Conservation (phyloP, 176 grass and related monocot genomes). For the Olyra latifolia region DNA sequence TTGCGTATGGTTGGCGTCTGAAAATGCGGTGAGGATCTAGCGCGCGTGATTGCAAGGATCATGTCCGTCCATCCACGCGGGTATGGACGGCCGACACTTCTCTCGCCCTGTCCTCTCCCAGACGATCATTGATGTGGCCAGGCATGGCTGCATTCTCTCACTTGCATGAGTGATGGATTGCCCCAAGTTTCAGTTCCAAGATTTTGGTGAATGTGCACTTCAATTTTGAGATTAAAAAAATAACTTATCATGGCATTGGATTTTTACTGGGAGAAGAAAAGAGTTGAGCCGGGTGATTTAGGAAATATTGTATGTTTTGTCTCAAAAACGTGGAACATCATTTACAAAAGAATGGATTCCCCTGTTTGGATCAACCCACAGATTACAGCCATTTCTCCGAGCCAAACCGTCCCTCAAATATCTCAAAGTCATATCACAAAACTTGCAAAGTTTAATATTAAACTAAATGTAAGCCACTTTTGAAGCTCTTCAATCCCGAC, state of each 20-base stretch:
- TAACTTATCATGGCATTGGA: not conserved
- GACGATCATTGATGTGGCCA: not conserved
- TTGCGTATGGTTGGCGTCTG: not conserved
- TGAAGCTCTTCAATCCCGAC: no score
- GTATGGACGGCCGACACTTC: constrained; percentile 12
- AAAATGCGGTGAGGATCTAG: not conserved
- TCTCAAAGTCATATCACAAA: no score
- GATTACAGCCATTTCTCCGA: no score
- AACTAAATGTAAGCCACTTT: no score
- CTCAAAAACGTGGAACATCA: no score
- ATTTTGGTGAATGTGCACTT: not conserved
- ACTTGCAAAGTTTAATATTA: no score
- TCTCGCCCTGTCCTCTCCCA: not conserved
- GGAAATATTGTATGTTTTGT: not conserved
- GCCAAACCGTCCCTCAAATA: no score
- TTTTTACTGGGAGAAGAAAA: not conserved
- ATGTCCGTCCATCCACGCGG: constrained; percentile 23
- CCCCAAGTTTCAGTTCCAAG: not conserved
- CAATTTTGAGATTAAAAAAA: not conserved
- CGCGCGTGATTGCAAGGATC: constrained; percentile 21
- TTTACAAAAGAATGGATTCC: no score
- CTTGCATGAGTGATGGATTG: not conserved
- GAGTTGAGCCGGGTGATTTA: no score
- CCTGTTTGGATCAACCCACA: no score
- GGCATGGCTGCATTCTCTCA: not conserved